Evolutionary conservation across 2,329 filamentous ascomycete genomes (phyloP).

Genomic region (Phialocephala sp.): DNA sequence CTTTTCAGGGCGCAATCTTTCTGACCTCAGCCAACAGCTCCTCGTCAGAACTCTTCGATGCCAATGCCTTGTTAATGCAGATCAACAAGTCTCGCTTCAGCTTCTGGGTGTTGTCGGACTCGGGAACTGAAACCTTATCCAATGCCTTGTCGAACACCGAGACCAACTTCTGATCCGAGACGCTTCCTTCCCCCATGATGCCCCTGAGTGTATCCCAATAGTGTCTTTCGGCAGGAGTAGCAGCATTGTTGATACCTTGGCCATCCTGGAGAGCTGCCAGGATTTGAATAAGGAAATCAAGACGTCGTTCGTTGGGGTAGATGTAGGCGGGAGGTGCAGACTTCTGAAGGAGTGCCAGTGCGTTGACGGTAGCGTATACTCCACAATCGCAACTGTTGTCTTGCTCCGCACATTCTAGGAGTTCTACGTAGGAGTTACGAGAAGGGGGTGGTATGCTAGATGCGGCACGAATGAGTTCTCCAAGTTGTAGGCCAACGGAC

Average conservation of each 20-base stretch:
- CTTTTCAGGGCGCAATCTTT: too few relatives aligned
- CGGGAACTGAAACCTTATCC: background rate
- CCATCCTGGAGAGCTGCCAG: background rate
- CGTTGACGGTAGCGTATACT: background rate
- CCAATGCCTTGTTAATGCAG: background rate
- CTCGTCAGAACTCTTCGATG: background rate
- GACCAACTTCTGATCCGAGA: background rate
- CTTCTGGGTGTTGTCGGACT: background rate
- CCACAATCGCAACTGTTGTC: background rate
- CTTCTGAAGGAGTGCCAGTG: background rate
- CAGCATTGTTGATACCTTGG: background rate
- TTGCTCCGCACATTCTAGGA: background rate
- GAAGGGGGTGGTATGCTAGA: background rate
- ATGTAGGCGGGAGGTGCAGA: background rate
- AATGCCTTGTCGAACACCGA: background rate
- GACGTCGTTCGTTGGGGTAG: background rate
- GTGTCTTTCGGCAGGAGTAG: background rate
- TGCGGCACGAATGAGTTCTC: background rate
- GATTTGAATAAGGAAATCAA: background rate
- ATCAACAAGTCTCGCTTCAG: background rate
- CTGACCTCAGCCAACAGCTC: background rate
- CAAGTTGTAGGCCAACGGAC: background rate
- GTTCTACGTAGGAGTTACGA: background rate
- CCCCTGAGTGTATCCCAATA: background rate
- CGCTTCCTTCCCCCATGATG: background rate